Evolutionary conservation across 129 eudicot species (phyloP), one percentile per base, ranked within the genome.

Genomic region (Sambucus nigra): DNA sequence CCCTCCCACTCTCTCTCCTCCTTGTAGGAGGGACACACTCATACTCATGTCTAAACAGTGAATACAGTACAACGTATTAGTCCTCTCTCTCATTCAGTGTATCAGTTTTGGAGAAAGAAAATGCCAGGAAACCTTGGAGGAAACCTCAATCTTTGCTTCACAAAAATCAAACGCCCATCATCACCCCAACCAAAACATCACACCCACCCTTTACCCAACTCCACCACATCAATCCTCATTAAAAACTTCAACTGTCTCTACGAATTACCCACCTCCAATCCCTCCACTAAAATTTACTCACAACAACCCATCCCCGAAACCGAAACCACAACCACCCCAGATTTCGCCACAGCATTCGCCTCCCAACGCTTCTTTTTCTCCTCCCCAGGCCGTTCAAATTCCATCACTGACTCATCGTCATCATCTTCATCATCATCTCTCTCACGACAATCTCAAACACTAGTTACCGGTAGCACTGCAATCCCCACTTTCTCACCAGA

Each of bases 291-390:
- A n/a, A 63, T 5, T 67, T 44, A 23, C 71, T 59, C 6, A 25
- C 52, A 14, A 48, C 68, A 16, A 19, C 63, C 21, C 61, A 59
- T 26, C 67, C 35, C 25, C 73, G n/a, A 57, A 23, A 32, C 71
- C 58, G 53, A 49, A 48, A 29, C 48, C 22, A 48, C 33, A 55
- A 25, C 57, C 57, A 49, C 74, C 1, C 78, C 94, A 0, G 91
- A 91, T 48, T 61, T 92, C 69, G 67, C 96, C 82, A 29, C 87
- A 65, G 82, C 57, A 46, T 63, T 74, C 44, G 78, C 87, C 31
- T 92, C 95, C 53, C 73, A 56, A 7, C 91, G 99, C 12, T 92
- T 92, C 85, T 92, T 92, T 67, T 79, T 86, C 73, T 91, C 99
- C 33, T 86, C 95, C 38, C 96, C 99, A 2, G 96, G 96, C 57